phyloP scores from a whole-genome alignment of 2,329 filamentous ascomycete genomes.

The Blastomyces parvus region DNA sequence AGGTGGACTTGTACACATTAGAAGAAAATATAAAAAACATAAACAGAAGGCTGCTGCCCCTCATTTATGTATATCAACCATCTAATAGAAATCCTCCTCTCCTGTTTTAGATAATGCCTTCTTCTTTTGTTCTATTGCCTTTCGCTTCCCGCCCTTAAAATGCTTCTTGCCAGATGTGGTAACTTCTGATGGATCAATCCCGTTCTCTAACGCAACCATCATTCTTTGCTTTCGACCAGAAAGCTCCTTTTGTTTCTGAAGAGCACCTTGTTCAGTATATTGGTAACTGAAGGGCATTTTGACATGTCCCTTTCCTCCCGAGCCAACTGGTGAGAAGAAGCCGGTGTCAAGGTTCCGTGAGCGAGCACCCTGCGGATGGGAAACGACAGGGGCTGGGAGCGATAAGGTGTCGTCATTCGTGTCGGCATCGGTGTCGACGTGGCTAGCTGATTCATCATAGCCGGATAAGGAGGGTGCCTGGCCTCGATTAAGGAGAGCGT shows the following conservation, averaged over 20 bases:
- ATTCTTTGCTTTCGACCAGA: slow-evolving; percentile 71
- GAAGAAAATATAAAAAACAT: not conserved
- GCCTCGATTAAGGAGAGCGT: slow-evolving; percentile 24
- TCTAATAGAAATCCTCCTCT: slow-evolving; percentile 15
- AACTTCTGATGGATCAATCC: slow-evolving; percentile 72
- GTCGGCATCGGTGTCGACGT: slow-evolving; percentile 33
- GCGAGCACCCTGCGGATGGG: slow-evolving; percentile 54
- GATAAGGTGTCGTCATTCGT: slow-evolving; percentile 21
- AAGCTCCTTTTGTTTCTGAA: slow-evolving; percentile 61
- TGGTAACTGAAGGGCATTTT: slow-evolving; percentile 80
- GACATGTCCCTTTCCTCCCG: slow-evolving; percentile 54
- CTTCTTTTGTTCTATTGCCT: slow-evolving; percentile 24
- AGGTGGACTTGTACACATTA: not conserved
- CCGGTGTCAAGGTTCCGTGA: slow-evolving; percentile 69
- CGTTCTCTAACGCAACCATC: slow-evolving; percentile 74
- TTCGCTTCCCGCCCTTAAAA: slow-evolving; percentile 36
- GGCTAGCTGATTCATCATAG: slow-evolving; percentile 13
- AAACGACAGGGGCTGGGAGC: slow-evolving; percentile 11
- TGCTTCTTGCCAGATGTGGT: slow-evolving; percentile 73
- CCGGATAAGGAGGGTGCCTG: slow-evolving; percentile 7
- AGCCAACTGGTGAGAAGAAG: slow-evolving; percentile 66
- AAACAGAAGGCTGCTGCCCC: not conserved
- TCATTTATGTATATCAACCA: not conserved
- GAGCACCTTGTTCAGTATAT: slow-evolving; percentile 68
- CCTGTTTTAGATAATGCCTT: slow-evolving; percentile 15